These are phyloP conservation scores for Rhodomyrtus psidioides DNA, from an alignment of 441 rosid species.

Conservation along the genomic window DNA sequence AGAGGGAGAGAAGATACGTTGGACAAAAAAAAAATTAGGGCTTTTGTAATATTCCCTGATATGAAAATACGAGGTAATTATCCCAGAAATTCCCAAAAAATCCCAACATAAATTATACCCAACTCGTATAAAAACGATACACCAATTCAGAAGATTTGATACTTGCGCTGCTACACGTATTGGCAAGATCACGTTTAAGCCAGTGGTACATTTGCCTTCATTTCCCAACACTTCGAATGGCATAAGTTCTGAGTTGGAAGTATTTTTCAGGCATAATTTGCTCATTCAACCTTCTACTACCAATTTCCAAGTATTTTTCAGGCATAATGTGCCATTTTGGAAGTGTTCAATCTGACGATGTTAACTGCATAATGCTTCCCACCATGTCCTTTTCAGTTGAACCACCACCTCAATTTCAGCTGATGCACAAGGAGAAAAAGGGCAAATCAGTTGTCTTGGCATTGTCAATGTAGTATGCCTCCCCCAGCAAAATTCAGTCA, in stretches of 20 bases:
- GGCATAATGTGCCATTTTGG: background rate
- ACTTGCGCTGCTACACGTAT: background rate
- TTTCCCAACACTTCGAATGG: background rate
- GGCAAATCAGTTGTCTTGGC: background rate
- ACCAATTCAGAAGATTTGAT: background rate
- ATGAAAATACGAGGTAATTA: background rate
- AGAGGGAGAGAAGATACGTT: background rate
- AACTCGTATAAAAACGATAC: background rate
- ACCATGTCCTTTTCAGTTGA: background rate
- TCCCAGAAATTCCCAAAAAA: background rate
- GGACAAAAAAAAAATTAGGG: background rate
- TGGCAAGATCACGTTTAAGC: background rate
- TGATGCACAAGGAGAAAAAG: background rate
- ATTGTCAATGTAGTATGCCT: background rate
- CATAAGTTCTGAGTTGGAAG: background rate
- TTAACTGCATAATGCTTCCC: background rate
- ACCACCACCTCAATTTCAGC: background rate
- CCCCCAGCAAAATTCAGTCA: background rate
- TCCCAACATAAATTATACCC: background rate
- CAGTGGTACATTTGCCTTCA: background rate
- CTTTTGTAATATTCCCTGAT: background rate
- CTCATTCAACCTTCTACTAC: background rate
- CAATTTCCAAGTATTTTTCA: background rate
- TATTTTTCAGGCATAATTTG: background rate
- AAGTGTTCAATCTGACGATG: background rate